These are phyloP conservation scores for Coprinopsis strossmayeri DNA, from an alignment of 768 basidiomycete genomes.

Conservation along the genomic window DNA sequence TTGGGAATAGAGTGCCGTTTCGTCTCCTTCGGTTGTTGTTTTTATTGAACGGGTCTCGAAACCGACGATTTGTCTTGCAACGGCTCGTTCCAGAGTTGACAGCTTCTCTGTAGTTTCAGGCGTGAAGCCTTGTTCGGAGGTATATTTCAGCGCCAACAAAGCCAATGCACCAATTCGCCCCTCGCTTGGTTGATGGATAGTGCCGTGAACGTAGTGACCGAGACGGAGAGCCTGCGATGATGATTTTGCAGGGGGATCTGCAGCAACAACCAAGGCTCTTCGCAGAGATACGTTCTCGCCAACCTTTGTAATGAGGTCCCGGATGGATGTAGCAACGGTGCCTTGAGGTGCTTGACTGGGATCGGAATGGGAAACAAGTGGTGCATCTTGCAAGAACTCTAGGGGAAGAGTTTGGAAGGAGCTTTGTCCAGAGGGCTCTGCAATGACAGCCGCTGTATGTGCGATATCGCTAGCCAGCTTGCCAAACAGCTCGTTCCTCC, in stretches of 20 bases:
- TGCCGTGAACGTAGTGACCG: slow-evolving; percentile 60
- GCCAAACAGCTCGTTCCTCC: slow-evolving; percentile 75
- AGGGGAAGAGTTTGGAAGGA: slow-evolving; percentile 46
- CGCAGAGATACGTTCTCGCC: slow-evolving; percentile 74
- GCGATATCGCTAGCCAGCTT: slow-evolving; percentile 74
- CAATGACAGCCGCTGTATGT: slow-evolving; percentile 72
- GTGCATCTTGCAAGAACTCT: slow-evolving; percentile 50
- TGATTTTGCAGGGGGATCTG: slow-evolving; percentile 31
- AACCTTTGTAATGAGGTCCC: slow-evolving; percentile 64
- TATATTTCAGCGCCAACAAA: slow-evolving; percentile 41
- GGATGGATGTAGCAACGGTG: slow-evolving; percentile 59
- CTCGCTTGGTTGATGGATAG: slow-evolving; percentile 37
- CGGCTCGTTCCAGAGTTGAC: slow-evolving; percentile 55
- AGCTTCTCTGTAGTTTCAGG: slow-evolving; percentile 37
- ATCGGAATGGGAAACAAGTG: slow-evolving; percentile 46
- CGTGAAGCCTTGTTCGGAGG: slow-evolving; percentile 20
- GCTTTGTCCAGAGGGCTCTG: slow-evolving; percentile 29
- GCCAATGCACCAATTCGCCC: slow-evolving; percentile 58
- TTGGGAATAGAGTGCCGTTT: slow-evolving; percentile 63
- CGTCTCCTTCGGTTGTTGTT: slow-evolving; percentile 24
- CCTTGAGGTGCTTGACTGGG: slow-evolving; percentile 28
- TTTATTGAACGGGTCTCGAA: slow-evolving; percentile 60
- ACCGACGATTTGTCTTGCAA: slow-evolving; percentile 84
- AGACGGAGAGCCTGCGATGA: slow-evolving; percentile 35
- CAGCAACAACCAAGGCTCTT: slow-evolving; percentile 45